Percentiles rank a stretch among this genome's conserved stretches.
Evolutionary conservation across 805 yeast species (phyloP).

Genomic region (Teunomyces lycoperdinae): DNA sequence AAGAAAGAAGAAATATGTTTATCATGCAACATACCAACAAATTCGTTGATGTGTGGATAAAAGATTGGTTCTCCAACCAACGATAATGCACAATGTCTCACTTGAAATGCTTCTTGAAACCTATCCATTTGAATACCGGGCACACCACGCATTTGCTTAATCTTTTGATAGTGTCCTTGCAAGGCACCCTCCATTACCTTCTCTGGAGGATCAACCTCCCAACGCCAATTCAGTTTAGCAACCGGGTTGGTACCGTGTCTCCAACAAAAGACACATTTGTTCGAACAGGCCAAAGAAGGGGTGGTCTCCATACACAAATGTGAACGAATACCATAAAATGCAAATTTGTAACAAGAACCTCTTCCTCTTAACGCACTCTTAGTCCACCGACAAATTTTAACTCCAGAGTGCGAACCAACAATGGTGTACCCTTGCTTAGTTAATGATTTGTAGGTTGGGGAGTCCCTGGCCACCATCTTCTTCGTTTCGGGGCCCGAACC

Average conservation of each 20-base stretch:
- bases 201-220: slow-evolving; percentile 93
- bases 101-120: slow-evolving; percentile 86
- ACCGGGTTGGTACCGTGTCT: slow-evolving; percentile 97
- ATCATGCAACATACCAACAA: slow-evolving; percentile 75
- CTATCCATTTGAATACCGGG: slow-evolving; percentile 91
- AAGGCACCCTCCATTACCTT: slow-evolving; percentile 80
- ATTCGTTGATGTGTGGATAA: slow-evolving; percentile 86
- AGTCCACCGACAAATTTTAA: slow-evolving; percentile 94
- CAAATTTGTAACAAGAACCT: slow-evolving; percentile 91
- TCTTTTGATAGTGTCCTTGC: slow-evolving; percentile 85
- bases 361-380: slow-evolving; percentile 91
- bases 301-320: slow-evolving; percentile 96
- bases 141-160: slow-evolving; percentile 92
- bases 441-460: slow-evolving; percentile 83
- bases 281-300: slow-evolving; percentile 89
- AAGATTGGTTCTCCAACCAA: slow-evolving; percentile 94
- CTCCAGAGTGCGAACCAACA: slow-evolving; percentile 94
- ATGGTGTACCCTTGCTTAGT: slow-evolving; percentile 93
- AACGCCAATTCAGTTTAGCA: slow-evolving; percentile 87
- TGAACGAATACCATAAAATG: slow-evolving; percentile 85
- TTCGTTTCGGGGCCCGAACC: slow-evolving; percentile 36
- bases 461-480: slow-evolving; percentile 85
- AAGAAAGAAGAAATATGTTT: slow-evolving; percentile 79
- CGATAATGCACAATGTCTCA: slow-evolving; percentile 88
- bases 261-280: slow-evolving; percentile 96